Base-by-base conservation (phyloP, 176 grass and related monocot species). In the Eremochloa ophiuroides region DNA sequence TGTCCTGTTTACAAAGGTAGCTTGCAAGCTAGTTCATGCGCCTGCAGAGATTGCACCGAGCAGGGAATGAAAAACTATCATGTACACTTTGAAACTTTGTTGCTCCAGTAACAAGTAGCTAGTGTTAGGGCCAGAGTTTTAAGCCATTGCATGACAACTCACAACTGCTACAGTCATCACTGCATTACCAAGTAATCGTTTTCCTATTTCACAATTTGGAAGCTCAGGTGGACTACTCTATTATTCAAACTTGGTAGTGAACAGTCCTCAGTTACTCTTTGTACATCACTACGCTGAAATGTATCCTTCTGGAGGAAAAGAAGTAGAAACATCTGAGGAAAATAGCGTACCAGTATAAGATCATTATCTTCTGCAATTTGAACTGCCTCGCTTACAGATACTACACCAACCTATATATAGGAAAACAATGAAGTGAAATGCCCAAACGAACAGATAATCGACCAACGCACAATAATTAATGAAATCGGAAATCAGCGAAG, bases 331-430 rank as follows among this genome's bases (percentile, higher is more conserved):
- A 29, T 11, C 30, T 68, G 25, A 41, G 25, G 69, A 46, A 48
- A 48, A 84, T 48, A 84, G 41, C 25, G 26, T 93, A 98, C 96
- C 87, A 98, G 62, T 74, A 93, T 78, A 63, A 95, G 90, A 71
- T 87, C 88, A 33, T 83, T 82, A 68, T 91, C 74, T 33, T 89
- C 80, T 50, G 90, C 92, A 75, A 85, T 98, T 73, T 38, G 78
- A 63, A 91, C 81, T 23, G 93, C 96, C 82, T 98, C 93, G 35
- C 59, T 87, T 50, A 91, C 75, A 71, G 93, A 77, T 37, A 98
- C 67, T 30, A 98, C 92, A 70, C 96, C 96, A 77, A 98, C 78
- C 96, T 98, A 51, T 10, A 69, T 94, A 40, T 12, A 71, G 20
- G 78, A 86, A 37, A 71, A 78, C 50, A 80, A 65, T 6, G 30